Percentiles rank a stretch among this genome's conserved stretches.
phyloP scores from a whole-genome alignment of 768 basidiomycete genomes.

The Mycena metata region DNA sequence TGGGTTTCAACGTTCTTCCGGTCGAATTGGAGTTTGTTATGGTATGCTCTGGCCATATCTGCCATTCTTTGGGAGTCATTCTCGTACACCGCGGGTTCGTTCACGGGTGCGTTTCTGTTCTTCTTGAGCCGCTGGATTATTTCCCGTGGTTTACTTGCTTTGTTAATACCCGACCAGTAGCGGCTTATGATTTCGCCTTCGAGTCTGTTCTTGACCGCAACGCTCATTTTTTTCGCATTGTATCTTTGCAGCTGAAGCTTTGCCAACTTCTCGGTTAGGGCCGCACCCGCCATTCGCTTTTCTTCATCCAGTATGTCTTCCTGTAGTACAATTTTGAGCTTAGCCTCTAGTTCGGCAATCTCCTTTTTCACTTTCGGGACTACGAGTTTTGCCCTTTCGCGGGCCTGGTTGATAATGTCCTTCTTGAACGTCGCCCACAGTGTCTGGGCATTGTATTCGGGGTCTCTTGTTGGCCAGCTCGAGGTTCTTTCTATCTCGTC shows the following conservation, averaged over 20 bases:
- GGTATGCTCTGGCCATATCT: background rate
- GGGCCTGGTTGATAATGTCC: background rate
- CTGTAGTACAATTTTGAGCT: background rate
- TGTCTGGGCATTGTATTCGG: background rate
- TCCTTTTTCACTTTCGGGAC: background rate
- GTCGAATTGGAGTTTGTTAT: background rate
- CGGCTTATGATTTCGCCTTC: conserved; percentile 7
- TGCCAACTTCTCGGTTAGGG: background rate
- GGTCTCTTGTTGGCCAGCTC: background rate
- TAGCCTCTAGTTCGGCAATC: background rate
- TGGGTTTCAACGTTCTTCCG: background rate
- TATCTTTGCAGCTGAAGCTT: background rate
- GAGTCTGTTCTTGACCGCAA: background rate
- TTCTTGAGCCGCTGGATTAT: background rate
- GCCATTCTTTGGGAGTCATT: background rate
- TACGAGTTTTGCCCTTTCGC: conserved; percentile 1
- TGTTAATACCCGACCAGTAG: conserved; percentile 13
- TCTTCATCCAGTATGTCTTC: background rate
- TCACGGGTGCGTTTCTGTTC: background rate
- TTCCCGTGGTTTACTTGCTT: background rate
- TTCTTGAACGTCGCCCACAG: too few relatives aligned
- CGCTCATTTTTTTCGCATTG: background rate
- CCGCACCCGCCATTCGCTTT: background rate
- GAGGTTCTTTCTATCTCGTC: background rate
- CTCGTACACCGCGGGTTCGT: too few relatives aligned